Evolutionary conservation across 768 basidiomycete genomes (phyloP).

Genomic region (Agrocybe praecox): DNA sequence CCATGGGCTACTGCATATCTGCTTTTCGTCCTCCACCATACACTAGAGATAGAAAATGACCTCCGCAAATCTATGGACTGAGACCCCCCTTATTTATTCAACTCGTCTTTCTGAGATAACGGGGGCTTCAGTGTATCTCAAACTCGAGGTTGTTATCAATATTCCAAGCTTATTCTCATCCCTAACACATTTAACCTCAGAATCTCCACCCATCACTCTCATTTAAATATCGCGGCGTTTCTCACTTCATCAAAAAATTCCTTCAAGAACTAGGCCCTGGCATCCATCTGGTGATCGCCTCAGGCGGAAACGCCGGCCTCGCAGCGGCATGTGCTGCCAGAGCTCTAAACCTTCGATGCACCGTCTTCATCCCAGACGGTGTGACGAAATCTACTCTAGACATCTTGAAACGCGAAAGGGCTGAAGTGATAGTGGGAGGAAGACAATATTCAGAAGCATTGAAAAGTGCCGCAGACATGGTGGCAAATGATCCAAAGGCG

Average conservation of each 20-base stretch:
- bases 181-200: constrained; percentile 33
- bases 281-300: constrained; percentile 70
- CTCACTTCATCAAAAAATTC: constrained; percentile 57
- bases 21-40: not conserved
- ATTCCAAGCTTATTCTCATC: not conserved
- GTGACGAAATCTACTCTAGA: constrained; percentile 50
- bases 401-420: constrained; percentile 53
- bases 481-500: constrained; percentile 49
- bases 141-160: constrained; percentile 58
- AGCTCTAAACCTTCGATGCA: constrained; percentile 57
- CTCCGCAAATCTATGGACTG: constrained; percentile 44
- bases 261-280: constrained; percentile 50
- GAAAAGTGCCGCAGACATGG: constrained; percentile 47
- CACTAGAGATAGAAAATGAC: not conserved
- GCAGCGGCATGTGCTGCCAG: constrained; percentile 69
- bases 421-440: constrained; percentile 61
- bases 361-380: constrained; percentile 65
- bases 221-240: constrained; percentile 78
- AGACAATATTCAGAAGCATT: constrained; percentile 61
- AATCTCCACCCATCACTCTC: constrained; percentile 74
- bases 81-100: constrained; percentile 71
- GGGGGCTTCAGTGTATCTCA: constrained; percentile 61
- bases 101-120: constrained; percentile 54
- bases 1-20: not conserved
- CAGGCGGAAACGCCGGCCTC: constrained; percentile 81